Percentiles rank a stretch among this genome's conserved stretches.
These are phyloP conservation scores for Paspalum vaginatum DNA, from an alignment of 176 grass and related monocot genomes.

Conservation along the genomic window DNA sequence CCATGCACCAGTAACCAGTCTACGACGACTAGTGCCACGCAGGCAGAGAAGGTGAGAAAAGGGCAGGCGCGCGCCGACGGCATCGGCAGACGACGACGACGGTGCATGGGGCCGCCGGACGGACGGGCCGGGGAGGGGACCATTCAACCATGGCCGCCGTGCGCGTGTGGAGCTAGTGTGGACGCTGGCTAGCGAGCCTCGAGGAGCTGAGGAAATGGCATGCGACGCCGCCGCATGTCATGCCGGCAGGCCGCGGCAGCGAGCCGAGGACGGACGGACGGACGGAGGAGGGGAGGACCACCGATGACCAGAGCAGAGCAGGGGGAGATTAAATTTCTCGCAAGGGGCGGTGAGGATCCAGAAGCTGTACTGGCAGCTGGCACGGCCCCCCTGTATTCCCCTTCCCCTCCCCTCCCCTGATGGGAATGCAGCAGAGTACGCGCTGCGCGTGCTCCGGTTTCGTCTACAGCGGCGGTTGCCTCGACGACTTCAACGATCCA, in stretches of 20 bases:
- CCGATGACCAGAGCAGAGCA: too few species aligned
- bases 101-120: not conserved
- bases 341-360: constrained; percentile 1
- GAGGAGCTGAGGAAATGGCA: not conserved
- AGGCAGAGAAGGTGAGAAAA: not conserved
- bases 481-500: too few species aligned
- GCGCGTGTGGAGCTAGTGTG: not conserved
- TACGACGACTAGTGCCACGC: not conserved
- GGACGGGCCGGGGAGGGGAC: not conserved
- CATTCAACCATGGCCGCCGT: not conserved
- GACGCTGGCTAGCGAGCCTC: not conserved
- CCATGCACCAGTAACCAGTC: too few species aligned
- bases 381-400: too few species aligned
- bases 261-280: not conserved
- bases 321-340: not conserved
- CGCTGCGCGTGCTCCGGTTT: too few species aligned
- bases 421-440: too few species aligned
- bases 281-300: not conserved
- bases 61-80: not conserved
- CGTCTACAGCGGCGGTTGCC: too few species aligned
- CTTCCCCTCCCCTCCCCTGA: too few species aligned
- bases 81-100: not conserved
- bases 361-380: not conserved
- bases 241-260: too few species aligned
- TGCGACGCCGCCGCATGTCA: not conserved